phyloP scores from a whole-genome alignment of 148 eudicot genomes.

The Silene latifolia region DNA sequence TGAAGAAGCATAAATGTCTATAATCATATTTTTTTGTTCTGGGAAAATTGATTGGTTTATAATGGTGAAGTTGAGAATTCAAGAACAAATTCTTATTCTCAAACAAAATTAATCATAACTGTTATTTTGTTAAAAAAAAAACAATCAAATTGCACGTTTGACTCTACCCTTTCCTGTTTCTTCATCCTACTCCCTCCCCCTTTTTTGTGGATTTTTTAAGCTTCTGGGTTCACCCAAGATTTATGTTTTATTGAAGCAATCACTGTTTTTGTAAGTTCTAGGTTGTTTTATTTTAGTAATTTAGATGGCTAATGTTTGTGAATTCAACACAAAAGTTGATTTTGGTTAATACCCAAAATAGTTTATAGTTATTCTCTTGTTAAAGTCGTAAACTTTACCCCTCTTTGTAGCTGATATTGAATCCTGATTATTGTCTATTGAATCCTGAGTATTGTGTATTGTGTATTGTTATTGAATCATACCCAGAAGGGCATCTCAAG shows the following conservation, averaged over 20 bases:
- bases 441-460: no score
- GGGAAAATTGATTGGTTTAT: no score
- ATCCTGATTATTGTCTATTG: neutral
- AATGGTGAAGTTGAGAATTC: no score
- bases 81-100: no score
- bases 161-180: neutral
- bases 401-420: constrained; percentile 10
- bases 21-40: no score
- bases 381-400: neutral
- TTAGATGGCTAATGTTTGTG: constrained; percentile 1
- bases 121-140: no score
- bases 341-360: neutral
- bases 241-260: constrained; percentile 13
- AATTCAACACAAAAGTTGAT: neutral
- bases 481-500: no score
- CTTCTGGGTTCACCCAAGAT: constrained; percentile 19
- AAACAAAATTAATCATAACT: no score
- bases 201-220: constrained; percentile 17
- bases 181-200: no score
- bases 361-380: neutral
- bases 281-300: constrained; percentile 12
- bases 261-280: constrained; percentile 10
- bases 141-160: no score
- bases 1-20: no score
- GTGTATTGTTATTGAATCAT: no score